Percentiles rank a stretch among this genome's conserved stretches.
phyloP scores from a whole-genome alignment of 2,329 filamentous ascomycete genomes.

The Pezicula rhizophila region DNA sequence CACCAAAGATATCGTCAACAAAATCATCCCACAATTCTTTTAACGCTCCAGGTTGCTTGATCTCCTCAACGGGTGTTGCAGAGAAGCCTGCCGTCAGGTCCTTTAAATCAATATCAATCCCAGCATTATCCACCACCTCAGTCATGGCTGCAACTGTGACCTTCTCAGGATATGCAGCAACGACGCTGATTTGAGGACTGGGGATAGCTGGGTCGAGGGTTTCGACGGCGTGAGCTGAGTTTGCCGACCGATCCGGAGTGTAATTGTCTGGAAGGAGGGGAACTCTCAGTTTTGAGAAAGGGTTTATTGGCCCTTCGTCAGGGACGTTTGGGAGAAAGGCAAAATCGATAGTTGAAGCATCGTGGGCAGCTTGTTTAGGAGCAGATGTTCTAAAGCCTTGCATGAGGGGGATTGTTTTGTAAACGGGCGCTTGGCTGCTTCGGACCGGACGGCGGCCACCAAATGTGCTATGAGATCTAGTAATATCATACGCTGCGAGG shows the following conservation, averaged over 20 bases:
- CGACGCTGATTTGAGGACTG: slow-evolving; percentile 43
- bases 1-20: slow-evolving; percentile 42
- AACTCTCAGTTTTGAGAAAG: slow-evolving; percentile 42
- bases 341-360: slow-evolving; percentile 41
- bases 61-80: slow-evolving; percentile 29
- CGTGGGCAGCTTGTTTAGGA: slow-evolving; percentile 26
- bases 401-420: slow-evolving; percentile 51
- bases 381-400: slow-evolving; percentile 52
- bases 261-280: slow-evolving; percentile 57
- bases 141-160: slow-evolving; percentile 47
- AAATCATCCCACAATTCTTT: slow-evolving; percentile 51
- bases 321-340: slow-evolving; percentile 45
- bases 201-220: slow-evolving; percentile 35
- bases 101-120: slow-evolving; percentile 45
- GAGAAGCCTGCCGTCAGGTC: slow-evolving; percentile 37
- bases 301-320: slow-evolving; percentile 17
- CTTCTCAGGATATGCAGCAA: slow-evolving; percentile 50
- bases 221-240: slow-evolving; percentile 37
- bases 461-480: slow-evolving; percentile 19
- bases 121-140: slow-evolving; percentile 46
- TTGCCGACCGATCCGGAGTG: slow-evolving; percentile 21
- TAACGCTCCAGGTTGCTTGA: slow-evolving; percentile 40
- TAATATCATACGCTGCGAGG: slow-evolving; percentile 19
- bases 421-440: slow-evolving; percentile 29
- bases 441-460: slow-evolving; percentile 25